phyloP scores from a whole-genome alignment of 1,139 yeast genomes.

The Arxiozyma heterogenica region DNA sequence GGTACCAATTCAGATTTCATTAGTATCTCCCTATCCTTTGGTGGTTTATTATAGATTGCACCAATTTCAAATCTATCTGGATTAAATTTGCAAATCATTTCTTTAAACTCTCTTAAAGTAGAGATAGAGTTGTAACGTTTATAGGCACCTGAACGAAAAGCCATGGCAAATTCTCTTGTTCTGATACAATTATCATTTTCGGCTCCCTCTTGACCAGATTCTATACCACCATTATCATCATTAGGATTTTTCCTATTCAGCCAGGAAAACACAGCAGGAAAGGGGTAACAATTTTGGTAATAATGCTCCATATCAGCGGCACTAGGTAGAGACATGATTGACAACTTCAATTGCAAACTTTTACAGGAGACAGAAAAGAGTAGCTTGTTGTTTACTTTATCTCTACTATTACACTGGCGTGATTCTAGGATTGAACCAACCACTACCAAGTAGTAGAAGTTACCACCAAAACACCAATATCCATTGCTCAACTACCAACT shows the following conservation, averaged over 20 bases:
- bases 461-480: no score
- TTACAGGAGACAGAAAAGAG: background rate
- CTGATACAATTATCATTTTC: slow-evolving; percentile 44
- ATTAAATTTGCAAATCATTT: slow-evolving; percentile 57
- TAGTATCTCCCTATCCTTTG: slow-evolving; percentile 71
- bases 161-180: slow-evolving; percentile 90
- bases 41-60: slow-evolving; percentile 81
- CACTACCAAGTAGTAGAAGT: no score
- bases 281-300: slow-evolving; percentile 65
- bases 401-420: no score
- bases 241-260: slow-evolving; percentile 46
- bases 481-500: no score
- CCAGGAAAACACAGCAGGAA: slow-evolving; percentile 75
- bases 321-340: slow-evolving; percentile 25
- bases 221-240: background rate
- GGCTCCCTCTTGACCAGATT: background rate
- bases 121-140: slow-evolving; percentile 78
- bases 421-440: no score
- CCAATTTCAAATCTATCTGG: slow-evolving; percentile 96
- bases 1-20: slow-evolving; percentile 78
- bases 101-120: slow-evolving; percentile 62
- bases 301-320: slow-evolving; percentile 64
- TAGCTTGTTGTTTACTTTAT: no score
- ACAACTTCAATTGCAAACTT: background rate
- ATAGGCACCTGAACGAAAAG: slow-evolving; percentile 75